Evolutionary conservation across 2,329 filamentous ascomycete species (phyloP), one percentile per base, ranked within the genome.

Genomic region (Aspergillus quadrilineatus): DNA sequence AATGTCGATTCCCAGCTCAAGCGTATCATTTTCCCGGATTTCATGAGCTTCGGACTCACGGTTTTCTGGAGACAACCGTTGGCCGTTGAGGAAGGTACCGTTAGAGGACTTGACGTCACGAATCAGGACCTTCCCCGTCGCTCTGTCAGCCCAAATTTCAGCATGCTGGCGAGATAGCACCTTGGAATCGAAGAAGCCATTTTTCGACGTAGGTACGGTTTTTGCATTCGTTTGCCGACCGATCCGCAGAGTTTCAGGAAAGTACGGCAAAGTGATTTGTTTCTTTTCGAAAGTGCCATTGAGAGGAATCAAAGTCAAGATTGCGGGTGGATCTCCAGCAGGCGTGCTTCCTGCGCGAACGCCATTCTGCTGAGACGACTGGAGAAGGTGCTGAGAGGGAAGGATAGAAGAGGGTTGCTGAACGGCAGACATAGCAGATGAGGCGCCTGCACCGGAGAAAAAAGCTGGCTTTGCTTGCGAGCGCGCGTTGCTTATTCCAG

Each of bases 61-160:
- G 68, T 97, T 99, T 73, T 99, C 94, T 53, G 87, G 90, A 2
- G 94, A 97, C 58, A 99, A 75, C 30, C 94, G 87, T 53, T 89
- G 85, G 17, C 92, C 92, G 68, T 99, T 99, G 65, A 99, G 93
- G 74, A 99, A 99, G 0, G 94, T 99, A 57, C 94, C 94, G 71
- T 99, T 99, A 41, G 94, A 99, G 0, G 94, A 97, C 75, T 97
- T 99, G 66, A 99, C 89, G 75, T 99, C 94, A 56, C 92, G 86
- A 65, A 99, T 97, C 84, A 88, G 97, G 43, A 99, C 89, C 71
- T 96, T 96, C 52, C 92, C 92, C 60, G n/a, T 42, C 6, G 77
- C 81, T 60, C 89, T 87, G 53, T 90, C 87, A 12, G 94, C 92
- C 86, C 92, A 97, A 37, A 99, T 89, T 73, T 99, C 94, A 36